These are phyloP conservation scores for Solanum megistacrolobum DNA, from an alignment of 257 asterid genomes.

Conservation along the genomic window DNA sequence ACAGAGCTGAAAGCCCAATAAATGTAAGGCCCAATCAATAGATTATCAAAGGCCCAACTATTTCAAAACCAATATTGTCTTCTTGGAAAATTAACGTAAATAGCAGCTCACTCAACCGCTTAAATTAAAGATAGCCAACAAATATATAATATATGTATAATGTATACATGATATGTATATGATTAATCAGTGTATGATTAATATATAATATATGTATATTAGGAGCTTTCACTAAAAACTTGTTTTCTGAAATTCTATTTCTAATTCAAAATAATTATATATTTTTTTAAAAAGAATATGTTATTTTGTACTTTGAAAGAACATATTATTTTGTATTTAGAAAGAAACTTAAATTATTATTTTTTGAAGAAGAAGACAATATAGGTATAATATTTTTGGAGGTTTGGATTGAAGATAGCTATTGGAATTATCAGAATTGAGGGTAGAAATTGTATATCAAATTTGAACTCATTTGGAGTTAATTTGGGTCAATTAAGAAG, in stretches of 20 bases:
- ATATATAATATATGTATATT: too few relatives aligned
- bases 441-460: not conserved
- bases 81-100: too few relatives aligned
- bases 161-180: too few relatives aligned
- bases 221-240: not conserved
- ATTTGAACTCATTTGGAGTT: not conserved
- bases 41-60: not conserved
- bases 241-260: not conserved
- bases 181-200: too few relatives aligned
- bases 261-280: too few relatives aligned
- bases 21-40: not conserved
- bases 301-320: not conserved
- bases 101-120: not conserved
- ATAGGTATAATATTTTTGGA: not conserved
- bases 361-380: not conserved
- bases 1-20: not conserved
- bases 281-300: accelerated
- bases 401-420: not conserved
- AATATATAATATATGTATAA: too few relatives aligned
- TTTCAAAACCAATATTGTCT: not conserved
- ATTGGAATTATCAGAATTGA: not conserved
- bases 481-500: not conserved
- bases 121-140: too few relatives aligned
- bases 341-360: not conserved
- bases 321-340: not conserved